Evolutionary conservation across 1,139 yeast genomes (phyloP).

Genomic region (Taiozyma sp.): DNA sequence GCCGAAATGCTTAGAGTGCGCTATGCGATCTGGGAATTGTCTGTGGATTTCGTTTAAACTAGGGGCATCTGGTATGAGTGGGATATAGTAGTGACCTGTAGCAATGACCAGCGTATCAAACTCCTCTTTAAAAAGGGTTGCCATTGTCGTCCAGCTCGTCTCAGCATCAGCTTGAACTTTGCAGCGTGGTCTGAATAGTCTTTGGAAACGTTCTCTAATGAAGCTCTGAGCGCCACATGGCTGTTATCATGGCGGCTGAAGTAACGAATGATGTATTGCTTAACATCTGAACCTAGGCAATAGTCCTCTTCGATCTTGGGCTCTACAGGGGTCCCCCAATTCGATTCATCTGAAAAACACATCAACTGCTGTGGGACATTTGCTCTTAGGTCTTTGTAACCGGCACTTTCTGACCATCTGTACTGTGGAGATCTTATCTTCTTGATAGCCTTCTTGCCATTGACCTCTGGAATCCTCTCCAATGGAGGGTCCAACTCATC

Average conservation of each 20-base stretch:
- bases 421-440: slow-evolving; percentile 13
- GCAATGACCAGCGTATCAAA: slow-evolving; percentile 41
- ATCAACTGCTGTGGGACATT: slow-evolving; percentile 40
- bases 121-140: slow-evolving; percentile 24
- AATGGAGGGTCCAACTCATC: slow-evolving; percentile 14
- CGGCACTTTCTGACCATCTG: slow-evolving; percentile 30
- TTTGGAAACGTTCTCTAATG: slow-evolving; percentile 29
- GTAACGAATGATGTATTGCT: slow-evolving; percentile 30
- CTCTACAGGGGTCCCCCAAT: slow-evolving; percentile 4
- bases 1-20: slow-evolving; percentile 35
- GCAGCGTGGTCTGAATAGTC: slow-evolving; percentile 6
- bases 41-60: slow-evolving; percentile 35
- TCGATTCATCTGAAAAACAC: slow-evolving; percentile 31
- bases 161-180: slow-evolving; percentile 20
- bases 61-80: slow-evolving; percentile 36
- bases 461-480: slow-evolving; percentile 8
- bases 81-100: slow-evolving; percentile 39
- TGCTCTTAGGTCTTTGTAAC: slow-evolving; percentile 38
- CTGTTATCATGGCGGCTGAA: slow-evolving; percentile 27
- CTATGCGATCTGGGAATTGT: slow-evolving; percentile 30
- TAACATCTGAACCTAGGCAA: slow-evolving; percentile 28
- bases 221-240: slow-evolving; percentile 29
- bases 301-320: slow-evolving; percentile 5
- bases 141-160: slow-evolving; percentile 13
- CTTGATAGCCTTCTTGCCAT: slow-evolving; percentile 6